Conservation (phyloP, 176 grass and related monocot species). For the Oryza officinalis region DNA sequence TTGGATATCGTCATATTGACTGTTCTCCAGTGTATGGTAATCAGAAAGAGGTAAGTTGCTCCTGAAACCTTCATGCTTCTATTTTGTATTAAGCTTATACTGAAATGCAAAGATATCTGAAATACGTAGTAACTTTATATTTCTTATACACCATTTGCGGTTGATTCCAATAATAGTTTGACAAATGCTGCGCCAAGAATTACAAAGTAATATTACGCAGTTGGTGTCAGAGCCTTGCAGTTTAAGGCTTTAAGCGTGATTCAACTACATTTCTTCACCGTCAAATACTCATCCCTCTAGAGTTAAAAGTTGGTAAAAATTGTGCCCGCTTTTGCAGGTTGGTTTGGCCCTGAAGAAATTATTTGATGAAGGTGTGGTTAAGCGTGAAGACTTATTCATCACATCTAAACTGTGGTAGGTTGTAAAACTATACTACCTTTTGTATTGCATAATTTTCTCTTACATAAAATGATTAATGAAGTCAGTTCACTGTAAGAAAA, state of each 20-base stretch:
- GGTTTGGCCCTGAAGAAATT: conserved; percentile 61
- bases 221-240: background rate
- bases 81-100: background rate
- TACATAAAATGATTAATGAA: background rate
- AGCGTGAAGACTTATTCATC: conserved; percentile 70
- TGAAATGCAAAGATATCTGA: background rate
- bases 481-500: background rate
- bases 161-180: background rate
- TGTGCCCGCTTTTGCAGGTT: conserved; percentile 30
- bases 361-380: conserved; percentile 49
- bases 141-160: background rate
- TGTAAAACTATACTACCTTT: background rate
- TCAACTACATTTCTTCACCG: background rate
- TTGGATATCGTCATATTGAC: conserved; percentile 62
- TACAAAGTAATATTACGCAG: background rate
- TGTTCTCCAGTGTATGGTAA: conserved; percentile 61
- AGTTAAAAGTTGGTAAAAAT: background rate
- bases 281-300: background rate
- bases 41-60: conserved; percentile 47
- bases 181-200: background rate
- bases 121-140: background rate
- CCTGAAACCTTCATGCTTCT: background rate
- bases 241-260: background rate
- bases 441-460: background rate
- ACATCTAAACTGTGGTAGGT: conserved; percentile 78